Conservation (phyloP, 2,329 filamentous ascomycete species). For the Endoconidiophora laricicola region DNA sequence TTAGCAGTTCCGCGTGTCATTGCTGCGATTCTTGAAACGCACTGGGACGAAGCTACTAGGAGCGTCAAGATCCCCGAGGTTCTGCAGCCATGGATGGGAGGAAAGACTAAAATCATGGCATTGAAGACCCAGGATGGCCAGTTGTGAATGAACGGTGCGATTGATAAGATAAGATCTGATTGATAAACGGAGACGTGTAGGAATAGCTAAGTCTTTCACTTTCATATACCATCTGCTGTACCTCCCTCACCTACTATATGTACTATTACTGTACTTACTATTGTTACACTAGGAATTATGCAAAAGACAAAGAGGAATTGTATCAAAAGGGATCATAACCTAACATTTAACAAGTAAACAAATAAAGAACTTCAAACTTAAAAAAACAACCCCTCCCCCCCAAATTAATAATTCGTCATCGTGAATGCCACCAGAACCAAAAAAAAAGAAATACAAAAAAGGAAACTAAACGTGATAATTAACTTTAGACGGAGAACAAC, state of each 20-base stretch:
- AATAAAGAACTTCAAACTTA: too few species aligned
- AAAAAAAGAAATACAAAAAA: slow-evolving; percentile 1
- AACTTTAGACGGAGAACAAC: slow-evolving; percentile 7
- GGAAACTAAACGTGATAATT: slow-evolving; percentile 6
- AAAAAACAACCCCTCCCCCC: too few species aligned
- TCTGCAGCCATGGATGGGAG: slow-evolving; percentile 71
- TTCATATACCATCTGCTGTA: too few species aligned
- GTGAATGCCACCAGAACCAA: not conserved
- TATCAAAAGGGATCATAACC: not conserved
- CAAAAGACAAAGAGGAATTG: not conserved
- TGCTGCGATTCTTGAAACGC: slow-evolving; percentile 77
- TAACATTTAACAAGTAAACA: too few species aligned
- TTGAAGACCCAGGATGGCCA: not conserved
- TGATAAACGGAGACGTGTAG: not conserved
- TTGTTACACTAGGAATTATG: too few species aligned
- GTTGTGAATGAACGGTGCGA: not conserved
- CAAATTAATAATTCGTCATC: too few species aligned
- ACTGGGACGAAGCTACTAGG: slow-evolving; percentile 57
- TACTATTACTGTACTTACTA: too few species aligned
- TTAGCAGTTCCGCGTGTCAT: slow-evolving; percentile 79
- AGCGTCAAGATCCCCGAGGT: slow-evolving; percentile 63
- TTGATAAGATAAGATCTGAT: too few species aligned
- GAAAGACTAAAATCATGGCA: slow-evolving; percentile 43
- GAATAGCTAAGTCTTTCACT: not conserved
- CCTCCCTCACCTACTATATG: too few species aligned